phyloP scores from a whole-genome alignment of 2,329 filamentous ascomycete species.

The Plectosphaerella cucumerina region DNA sequence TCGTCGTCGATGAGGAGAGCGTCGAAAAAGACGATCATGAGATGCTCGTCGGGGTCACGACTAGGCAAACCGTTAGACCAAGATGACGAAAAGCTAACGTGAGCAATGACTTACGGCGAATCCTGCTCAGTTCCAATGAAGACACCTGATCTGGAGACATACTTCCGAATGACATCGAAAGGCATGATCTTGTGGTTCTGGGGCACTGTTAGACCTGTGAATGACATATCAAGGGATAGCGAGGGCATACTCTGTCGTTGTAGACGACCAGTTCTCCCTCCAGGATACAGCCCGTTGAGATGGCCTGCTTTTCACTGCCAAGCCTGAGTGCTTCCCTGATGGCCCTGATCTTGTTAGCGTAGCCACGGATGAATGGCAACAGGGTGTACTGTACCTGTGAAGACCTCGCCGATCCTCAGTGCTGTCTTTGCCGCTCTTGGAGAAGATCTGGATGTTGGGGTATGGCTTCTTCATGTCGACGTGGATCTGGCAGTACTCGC shows the following conservation, averaged over 20 bases:
- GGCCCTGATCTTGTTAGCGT: conserved; percentile 29
- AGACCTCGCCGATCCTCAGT: conserved; percentile 64
- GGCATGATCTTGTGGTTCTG: conserved; percentile 60
- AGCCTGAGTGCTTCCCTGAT: conserved; percentile 64
- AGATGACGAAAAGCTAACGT: too few species aligned
- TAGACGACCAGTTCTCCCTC: conserved; percentile 82
- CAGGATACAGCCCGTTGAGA: conserved; percentile 67
- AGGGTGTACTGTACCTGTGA: conserved; percentile 39
- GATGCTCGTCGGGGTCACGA: conserved; percentile 44
- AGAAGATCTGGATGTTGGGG: conserved; percentile 73
- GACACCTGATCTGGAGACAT: conserved; percentile 68
- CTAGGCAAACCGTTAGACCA: conserved; percentile 26
- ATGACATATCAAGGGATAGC: not conserved
- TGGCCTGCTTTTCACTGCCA: conserved; percentile 49
- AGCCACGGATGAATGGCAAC: not conserved
- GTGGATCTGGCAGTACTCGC: conserved; percentile 88
- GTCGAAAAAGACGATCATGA: conserved; percentile 62
- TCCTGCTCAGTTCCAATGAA: conserved; percentile 66
- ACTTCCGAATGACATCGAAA: conserved; percentile 80
- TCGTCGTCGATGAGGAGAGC: conserved; percentile 49
- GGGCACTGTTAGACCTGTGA: conserved; percentile 11
- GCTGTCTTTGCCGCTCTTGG: conserved; percentile 88
- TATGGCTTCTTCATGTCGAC: conserved; percentile 57
- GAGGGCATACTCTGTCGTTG: conserved; percentile 50
- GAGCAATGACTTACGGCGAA: conserved; percentile 50